These are phyloP conservation scores for Buddleja alternifolia DNA, from an alignment of 257 asterid species.

Conservation along the genomic window DNA sequence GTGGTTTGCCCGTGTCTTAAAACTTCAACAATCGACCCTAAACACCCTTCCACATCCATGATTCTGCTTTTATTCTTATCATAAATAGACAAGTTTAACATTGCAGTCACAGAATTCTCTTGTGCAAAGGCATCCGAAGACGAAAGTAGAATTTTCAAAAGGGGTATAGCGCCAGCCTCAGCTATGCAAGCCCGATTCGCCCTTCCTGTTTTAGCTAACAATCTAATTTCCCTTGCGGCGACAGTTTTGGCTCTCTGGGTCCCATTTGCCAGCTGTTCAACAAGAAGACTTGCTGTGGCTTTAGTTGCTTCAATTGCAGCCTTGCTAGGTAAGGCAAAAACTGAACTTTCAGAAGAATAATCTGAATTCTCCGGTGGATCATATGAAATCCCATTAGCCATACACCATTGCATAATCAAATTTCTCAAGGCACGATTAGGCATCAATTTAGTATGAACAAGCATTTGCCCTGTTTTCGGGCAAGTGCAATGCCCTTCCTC, in stretches of 20 bases:
- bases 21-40: slow-evolving; percentile 65
- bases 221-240: slow-evolving; percentile 81
- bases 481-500: slow-evolving; percentile 88
- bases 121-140: slow-evolving; percentile 72
- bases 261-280: slow-evolving; percentile 69
- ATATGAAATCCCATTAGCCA: slow-evolving; percentile 63
- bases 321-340: slow-evolving; percentile 51
- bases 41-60: slow-evolving; percentile 82
- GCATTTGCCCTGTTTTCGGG: slow-evolving; percentile 88
- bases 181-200: slow-evolving; percentile 84
- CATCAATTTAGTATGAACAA: slow-evolving; percentile 60
- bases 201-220: slow-evolving; percentile 78
- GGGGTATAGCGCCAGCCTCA: slow-evolving; percentile 82
- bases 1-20: slow-evolving; percentile 69
- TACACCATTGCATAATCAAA: slow-evolving; percentile 79
- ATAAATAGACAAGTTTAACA: slow-evolving; percentile 82
- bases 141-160: slow-evolving; percentile 56
- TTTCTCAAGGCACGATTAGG: slow-evolving; percentile 76
- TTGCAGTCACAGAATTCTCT: slow-evolving; percentile 89
- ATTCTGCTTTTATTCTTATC: slow-evolving; percentile 78
- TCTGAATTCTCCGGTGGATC: slow-evolving; percentile 65
- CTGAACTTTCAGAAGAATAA: slow-evolving; percentile 37
- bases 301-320: slow-evolving; percentile 75
- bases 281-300: slow-evolving; percentile 65
- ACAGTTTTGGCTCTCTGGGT: slow-evolving; percentile 60